Evolutionary conservation across 1,284 basidiomycete genomes (phyloP).

Genomic region (Pisolithus thermaeus): DNA sequence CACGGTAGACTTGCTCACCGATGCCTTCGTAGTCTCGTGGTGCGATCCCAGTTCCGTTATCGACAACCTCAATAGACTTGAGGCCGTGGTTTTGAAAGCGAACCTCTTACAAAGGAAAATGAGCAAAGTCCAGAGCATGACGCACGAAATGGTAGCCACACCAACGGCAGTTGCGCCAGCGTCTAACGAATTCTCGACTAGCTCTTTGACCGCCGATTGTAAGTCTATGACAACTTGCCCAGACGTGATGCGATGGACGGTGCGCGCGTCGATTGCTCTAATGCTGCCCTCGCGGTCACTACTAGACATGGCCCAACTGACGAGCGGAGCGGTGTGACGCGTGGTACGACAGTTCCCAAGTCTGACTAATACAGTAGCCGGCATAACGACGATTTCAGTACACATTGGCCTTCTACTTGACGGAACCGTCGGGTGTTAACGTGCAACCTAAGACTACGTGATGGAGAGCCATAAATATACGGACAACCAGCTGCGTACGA

Average conservation of each 20-base stretch:
- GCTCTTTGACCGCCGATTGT: slow-evolving; percentile 91
- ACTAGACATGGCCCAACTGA: background rate
- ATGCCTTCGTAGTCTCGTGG: slow-evolving; percentile 73
- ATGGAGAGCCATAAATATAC: no score
- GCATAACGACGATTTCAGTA: no score
- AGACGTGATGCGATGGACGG: slow-evolving; percentile 84
- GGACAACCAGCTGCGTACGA: no score
- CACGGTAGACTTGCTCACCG: slow-evolving; percentile 50
- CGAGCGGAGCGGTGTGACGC: no score
- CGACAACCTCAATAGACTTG: slow-evolving; percentile 83
- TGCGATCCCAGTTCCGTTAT: slow-evolving; percentile 88
- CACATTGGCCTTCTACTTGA: no score
- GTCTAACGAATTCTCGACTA: slow-evolving; percentile 95
- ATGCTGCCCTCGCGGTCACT: slow-evolving; percentile 21
- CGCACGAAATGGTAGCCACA: slow-evolving; percentile 19
- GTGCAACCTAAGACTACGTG: no score
- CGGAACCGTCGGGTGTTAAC: no score
- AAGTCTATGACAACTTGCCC: slow-evolving; percentile 95
- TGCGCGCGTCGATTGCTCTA: slow-evolving; percentile 66
- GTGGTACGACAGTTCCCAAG: background rate
- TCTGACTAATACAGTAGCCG: background rate
- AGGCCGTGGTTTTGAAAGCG: slow-evolving; percentile 88
- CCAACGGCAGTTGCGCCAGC: slow-evolving; percentile 87
- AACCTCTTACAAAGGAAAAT: slow-evolving; percentile 57
- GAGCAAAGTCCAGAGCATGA: background rate